Conservation (phyloP, 2,329 filamentous ascomycete species). For the Tolypocladium nubicola region DNA sequence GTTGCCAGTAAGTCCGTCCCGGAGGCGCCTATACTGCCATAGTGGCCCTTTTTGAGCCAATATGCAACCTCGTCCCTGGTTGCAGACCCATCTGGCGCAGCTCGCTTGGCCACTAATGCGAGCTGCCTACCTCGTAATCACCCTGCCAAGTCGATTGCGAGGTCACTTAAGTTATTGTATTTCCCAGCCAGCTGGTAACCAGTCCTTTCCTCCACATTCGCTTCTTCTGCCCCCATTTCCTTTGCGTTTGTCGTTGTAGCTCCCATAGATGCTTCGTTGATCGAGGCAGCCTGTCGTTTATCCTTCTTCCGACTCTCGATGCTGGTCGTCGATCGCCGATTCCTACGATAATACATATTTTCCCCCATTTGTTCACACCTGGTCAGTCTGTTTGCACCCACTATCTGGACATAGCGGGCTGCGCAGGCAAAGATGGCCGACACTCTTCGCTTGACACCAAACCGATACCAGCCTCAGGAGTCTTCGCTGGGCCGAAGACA, state of each 20-base stretch:
- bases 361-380: not conserved
- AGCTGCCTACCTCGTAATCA: constrained; percentile 16
- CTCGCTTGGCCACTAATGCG: constrained; percentile 13
- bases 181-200: constrained; percentile 15
- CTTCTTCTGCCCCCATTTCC: constrained; percentile 21
- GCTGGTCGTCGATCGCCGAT: constrained; percentile 23
- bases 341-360: constrained; percentile 8
- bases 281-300: constrained; percentile 31
- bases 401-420: constrained; percentile 21
- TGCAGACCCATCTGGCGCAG: constrained; percentile 6
- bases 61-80: constrained; percentile 3
- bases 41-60: not conserved
- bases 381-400: not conserved
- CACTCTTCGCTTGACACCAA: constrained; percentile 10
- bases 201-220: constrained; percentile 20
- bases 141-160: constrained; percentile 8
- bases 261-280: constrained; percentile 30
- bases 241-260: constrained; percentile 15
- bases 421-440: constrained; percentile 36
- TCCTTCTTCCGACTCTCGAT: constrained; percentile 14
- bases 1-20: not conserved
- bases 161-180: constrained; percentile 16
- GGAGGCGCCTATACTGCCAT: not conserved
- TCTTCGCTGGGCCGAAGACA: constrained; percentile 47
- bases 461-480: constrained; percentile 33